These are phyloP conservation scores for Lanmaoa rubissima DNA, from an alignment of 768 basidiomycete genomes.

Conservation along the genomic window DNA sequence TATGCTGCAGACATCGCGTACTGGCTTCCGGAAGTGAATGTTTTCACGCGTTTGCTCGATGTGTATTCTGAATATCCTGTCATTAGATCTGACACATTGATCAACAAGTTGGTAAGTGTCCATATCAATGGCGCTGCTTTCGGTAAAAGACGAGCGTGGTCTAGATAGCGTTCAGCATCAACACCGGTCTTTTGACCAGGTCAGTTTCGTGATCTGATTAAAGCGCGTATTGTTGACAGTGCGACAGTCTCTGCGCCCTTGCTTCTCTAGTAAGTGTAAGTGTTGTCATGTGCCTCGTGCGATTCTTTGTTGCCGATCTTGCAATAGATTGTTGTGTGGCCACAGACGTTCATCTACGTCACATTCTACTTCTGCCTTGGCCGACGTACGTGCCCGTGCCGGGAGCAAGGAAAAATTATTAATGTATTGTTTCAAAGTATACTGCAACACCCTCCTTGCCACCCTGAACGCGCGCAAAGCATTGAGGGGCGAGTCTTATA, in stretches of 20 bases:
- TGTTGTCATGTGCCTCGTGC: background rate
- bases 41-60: background rate
- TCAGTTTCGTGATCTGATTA: constrained; percentile 5
- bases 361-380: constrained; percentile 61
- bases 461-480: constrained; percentile 55
- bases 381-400: constrained; percentile 41
- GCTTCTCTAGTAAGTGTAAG: constrained; percentile 51
- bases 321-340: constrained; percentile 45
- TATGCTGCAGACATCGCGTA: constrained; percentile 47
- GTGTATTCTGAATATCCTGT: background rate
- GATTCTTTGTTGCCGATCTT: background rate
- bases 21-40: constrained; percentile 46
- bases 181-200: constrained; percentile 37
- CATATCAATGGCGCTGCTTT: background rate
- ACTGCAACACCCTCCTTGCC: constrained; percentile 59
- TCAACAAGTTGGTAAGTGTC: constrained; percentile 40
- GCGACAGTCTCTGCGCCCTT: constrained; percentile 46
- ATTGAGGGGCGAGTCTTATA: constrained; percentile 31
- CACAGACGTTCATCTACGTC: constrained; percentile 53
- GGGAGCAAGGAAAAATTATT: background rate
- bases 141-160: background rate
- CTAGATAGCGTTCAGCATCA: constrained; percentile 55
- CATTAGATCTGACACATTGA: constrained; percentile 45
- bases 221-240: constrained; percentile 3
- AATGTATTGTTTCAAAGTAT: constrained; percentile 36